A percentile compares a stretch with the other conserved stretches of the same genome.
Conservation (phyloP, 2,329 filamentous ascomycete species). For the Cladosporium velox region DNA sequence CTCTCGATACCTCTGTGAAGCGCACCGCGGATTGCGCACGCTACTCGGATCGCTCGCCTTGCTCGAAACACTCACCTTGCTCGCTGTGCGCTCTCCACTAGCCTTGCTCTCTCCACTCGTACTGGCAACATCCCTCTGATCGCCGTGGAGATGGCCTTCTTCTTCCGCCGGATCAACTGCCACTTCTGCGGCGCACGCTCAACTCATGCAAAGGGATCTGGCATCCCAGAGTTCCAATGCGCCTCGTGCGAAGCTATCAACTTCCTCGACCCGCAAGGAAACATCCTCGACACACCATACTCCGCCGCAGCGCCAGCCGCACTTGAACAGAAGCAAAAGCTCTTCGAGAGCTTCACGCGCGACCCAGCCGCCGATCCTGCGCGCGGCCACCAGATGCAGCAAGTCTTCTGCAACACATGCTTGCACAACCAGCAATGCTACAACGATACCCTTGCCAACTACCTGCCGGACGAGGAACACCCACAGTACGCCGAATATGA, state of each 20-base stretch:
- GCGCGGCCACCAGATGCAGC: conserved; percentile 25
- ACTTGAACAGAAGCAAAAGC: conserved; percentile 25
- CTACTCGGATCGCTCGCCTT: not conserved
- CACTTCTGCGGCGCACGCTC: conserved; percentile 81
- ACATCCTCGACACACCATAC: conserved; percentile 83
- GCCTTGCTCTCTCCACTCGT: not conserved
- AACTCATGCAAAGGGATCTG: conserved; percentile 58
- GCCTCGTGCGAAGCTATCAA: conserved; percentile 81
- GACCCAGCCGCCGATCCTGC: conserved; percentile 1
- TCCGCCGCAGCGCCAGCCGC: conserved; percentile 41
- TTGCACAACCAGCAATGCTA: conserved; percentile 86
- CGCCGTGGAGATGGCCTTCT: conserved; percentile 19
- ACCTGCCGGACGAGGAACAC: conserved; percentile 67
- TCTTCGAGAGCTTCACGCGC: conserved; percentile 32
- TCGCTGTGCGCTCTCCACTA: not conserved
- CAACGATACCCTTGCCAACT: conserved; percentile 74
- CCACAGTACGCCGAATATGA: conserved; percentile 70
- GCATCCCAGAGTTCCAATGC: conserved; percentile 70
- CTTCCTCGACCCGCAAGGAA: conserved; percentile 84
- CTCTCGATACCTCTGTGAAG: not conserved
- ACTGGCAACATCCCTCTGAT: not conserved
- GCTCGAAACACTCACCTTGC: not conserved
- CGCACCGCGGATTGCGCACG: not conserved
- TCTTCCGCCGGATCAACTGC: conserved; percentile 52
- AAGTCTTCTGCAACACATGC: conserved; percentile 73